A percentile compares a stretch with the other conserved stretches of the same genome.
phyloP scores from a whole-genome alignment of 371 early-diverging fungal genomes.

The Rhizopus microsporus region DNA sequence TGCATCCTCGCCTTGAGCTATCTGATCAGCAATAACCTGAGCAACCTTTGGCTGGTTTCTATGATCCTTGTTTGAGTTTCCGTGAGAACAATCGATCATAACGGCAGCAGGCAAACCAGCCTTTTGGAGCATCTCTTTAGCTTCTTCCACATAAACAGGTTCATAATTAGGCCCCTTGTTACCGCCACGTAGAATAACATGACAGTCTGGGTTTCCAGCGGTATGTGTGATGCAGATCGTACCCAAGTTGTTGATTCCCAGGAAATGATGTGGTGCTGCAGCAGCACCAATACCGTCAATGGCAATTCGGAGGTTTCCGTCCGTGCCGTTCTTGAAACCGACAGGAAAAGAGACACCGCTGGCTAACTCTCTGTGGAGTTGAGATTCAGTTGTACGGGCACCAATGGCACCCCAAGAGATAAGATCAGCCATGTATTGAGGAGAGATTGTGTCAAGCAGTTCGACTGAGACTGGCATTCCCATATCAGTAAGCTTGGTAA shows the following conservation, averaged over 20 bases:
- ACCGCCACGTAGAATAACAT: conserved; percentile 69
- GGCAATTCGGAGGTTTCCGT: conserved; percentile 86
- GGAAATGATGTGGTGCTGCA: conserved; percentile 82
- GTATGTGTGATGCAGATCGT: conserved; percentile 89
- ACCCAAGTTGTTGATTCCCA: conserved; percentile 92
- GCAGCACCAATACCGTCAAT: conserved; percentile 92
- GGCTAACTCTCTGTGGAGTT: conserved; percentile 92
- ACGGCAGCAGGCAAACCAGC: conserved; percentile 53
- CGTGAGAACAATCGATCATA: conserved; percentile 86
- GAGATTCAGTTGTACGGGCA: conserved; percentile 92
- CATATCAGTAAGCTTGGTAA: conserved; percentile 69
- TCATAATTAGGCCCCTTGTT: conserved; percentile 83
- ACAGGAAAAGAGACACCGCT: conserved; percentile 94
- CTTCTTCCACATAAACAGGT: conserved; percentile 50
- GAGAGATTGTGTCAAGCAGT: conserved; percentile 91
- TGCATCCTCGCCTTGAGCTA: conserved; percentile 61
- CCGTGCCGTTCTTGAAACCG: conserved; percentile 95
- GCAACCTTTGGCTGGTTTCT: conserved; percentile 68
- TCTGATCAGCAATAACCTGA: conserved; percentile 50
- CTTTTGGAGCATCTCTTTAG: conserved; percentile 53
- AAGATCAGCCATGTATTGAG: conserved; percentile 91
- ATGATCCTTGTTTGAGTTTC: conserved; percentile 78
- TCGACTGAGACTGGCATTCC: conserved; percentile 90
- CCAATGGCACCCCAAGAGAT: conserved; percentile 96
- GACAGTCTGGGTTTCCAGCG: conserved; percentile 70